phyloP scores from a whole-genome alignment of 805 yeast genomes.

The Lipomyces sp. region DNA sequence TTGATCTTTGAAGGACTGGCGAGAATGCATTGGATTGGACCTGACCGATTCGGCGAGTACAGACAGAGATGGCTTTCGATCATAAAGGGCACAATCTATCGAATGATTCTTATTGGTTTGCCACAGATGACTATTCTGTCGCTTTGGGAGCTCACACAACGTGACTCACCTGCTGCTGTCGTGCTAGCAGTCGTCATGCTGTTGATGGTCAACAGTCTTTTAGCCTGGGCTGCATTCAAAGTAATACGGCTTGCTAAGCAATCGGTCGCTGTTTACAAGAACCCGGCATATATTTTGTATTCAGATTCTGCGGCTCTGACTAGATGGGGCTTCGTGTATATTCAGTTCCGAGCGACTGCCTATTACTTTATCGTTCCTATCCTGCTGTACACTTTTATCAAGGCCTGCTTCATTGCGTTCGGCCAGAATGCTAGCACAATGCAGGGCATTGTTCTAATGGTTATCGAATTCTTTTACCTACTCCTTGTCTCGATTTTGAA shows the following conservation, averaged over 20 bases:
- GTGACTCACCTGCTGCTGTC: constrained; percentile 82
- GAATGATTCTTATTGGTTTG: constrained; percentile 81
- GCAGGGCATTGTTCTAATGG: constrained; percentile 78
- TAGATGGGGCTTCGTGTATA: constrained; percentile 89
- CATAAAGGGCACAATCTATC: constrained; percentile 85
- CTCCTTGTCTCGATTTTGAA: constrained; percentile 67
- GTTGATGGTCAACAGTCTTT: constrained; percentile 58
- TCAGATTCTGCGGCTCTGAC: constrained; percentile 82
- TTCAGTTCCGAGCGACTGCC: constrained; percentile 84
- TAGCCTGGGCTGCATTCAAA: constrained; percentile 72
- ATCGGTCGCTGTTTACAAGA: constrained; percentile 73
- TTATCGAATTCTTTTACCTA: constrained; percentile 73
- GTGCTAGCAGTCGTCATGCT: constrained; percentile 79
- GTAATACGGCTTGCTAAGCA: constrained; percentile 76
- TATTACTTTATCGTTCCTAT: constrained; percentile 80
- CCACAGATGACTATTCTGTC: constrained; percentile 84
- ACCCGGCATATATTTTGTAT: constrained; percentile 88
- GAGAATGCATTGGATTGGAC: constrained; percentile 61
- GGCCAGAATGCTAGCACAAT: constrained; percentile 79
- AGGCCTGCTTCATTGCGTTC: constrained; percentile 84
- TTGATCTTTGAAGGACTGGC: constrained; percentile 68
- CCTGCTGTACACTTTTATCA: constrained; percentile 67
- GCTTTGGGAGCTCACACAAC: constrained; percentile 85
- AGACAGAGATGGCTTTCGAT: constrained; percentile 83
- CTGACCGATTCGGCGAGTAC: constrained; percentile 71